Evolutionary conservation across 306 rosid genomes (phyloP).

Genomic region (Comarum palustre): DNA sequence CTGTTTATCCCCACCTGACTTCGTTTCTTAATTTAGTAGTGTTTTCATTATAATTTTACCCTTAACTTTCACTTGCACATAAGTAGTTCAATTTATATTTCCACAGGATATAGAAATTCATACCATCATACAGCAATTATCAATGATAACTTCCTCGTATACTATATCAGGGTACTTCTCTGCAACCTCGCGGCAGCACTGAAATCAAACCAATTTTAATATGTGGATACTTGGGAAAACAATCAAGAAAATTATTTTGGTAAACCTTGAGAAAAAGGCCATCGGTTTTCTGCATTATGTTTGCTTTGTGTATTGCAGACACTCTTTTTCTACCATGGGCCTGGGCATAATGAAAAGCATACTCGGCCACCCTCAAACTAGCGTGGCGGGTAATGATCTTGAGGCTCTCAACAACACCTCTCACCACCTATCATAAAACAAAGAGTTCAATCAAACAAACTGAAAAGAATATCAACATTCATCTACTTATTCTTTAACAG

Average conservation of each 20-base stretch:
- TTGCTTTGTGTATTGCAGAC: constrained; percentile 98
- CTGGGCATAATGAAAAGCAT: constrained; percentile 97
- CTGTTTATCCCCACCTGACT: background rate
- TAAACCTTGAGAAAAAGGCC: constrained; percentile 78
- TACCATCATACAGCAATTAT: constrained; percentile 99
- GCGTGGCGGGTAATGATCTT: constrained; percentile 98
- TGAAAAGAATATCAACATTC: constrained; percentile 15
- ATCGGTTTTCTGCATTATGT: constrained; percentile 98
- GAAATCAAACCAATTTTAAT: constrained; percentile 25
- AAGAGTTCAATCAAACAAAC: constrained; percentile 23
- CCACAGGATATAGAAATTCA: background rate
- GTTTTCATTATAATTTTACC: background rate
- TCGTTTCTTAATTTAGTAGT: background rate
- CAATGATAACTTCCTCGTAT: constrained; percentile 96
- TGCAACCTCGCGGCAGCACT: constrained; percentile 99
- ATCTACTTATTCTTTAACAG: constrained; percentile 2
- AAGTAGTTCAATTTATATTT: background rate
- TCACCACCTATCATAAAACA: constrained; percentile 70
- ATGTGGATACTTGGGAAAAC: constrained; percentile 13
- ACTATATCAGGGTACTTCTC: constrained; percentile 92
- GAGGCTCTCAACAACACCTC: constrained; percentile 98
- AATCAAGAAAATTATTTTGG: background rate
- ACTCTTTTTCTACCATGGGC: constrained; percentile 89
- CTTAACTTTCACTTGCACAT: background rate
- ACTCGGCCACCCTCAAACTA: constrained; percentile 98